Percentiles rank a stretch among this genome's conserved stretches.
These are phyloP conservation scores for Globisporangium rhizosaccharum DNA, from an alignment of 352 stramenopile species.

Conservation along the genomic window DNA sequence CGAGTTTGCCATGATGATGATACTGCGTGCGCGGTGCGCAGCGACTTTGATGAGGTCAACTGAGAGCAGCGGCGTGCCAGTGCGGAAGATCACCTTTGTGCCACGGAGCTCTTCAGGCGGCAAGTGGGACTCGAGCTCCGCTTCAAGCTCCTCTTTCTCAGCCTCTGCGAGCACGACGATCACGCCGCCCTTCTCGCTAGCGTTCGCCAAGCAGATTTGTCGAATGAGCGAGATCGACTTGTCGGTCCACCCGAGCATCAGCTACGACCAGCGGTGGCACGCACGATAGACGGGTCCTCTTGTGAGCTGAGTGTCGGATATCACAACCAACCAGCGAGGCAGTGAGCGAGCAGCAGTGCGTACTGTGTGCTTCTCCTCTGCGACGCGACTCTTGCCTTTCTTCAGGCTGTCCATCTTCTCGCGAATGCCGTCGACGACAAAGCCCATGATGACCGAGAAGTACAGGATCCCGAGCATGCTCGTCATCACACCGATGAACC, in stretches of 20 bases:
- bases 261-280: conserved; percentile 15
- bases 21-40: conserved; percentile 61
- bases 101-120: conserved; percentile 51
- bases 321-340: not conserved
- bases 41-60: conserved; percentile 80
- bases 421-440: conserved; percentile 83
- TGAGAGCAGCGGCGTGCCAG: conserved; percentile 71
- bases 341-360: conserved; percentile 1
- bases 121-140: conserved; percentile 55
- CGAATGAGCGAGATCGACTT: conserved; percentile 83
- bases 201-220: conserved; percentile 84
- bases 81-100: conserved; percentile 78
- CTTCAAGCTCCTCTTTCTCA: conserved; percentile 79
- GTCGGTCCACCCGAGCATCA: conserved; percentile 86
- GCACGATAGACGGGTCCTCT: no score
- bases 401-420: conserved; percentile 87
- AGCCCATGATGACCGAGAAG: conserved; percentile 88
- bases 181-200: conserved; percentile 75
- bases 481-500: conserved; percentile 51
- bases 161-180: conserved; percentile 74
- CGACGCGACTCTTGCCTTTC: conserved; percentile 79
- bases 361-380: conserved; percentile 78
- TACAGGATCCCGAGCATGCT: conserved; percentile 74
- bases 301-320: not conserved
- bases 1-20: conserved; percentile 80